A percentile compares a stretch with the other conserved stretches of the same genome.
Conservation (phyloP, 139 green algal species). For the Tetradesmus obliquus region DNA sequence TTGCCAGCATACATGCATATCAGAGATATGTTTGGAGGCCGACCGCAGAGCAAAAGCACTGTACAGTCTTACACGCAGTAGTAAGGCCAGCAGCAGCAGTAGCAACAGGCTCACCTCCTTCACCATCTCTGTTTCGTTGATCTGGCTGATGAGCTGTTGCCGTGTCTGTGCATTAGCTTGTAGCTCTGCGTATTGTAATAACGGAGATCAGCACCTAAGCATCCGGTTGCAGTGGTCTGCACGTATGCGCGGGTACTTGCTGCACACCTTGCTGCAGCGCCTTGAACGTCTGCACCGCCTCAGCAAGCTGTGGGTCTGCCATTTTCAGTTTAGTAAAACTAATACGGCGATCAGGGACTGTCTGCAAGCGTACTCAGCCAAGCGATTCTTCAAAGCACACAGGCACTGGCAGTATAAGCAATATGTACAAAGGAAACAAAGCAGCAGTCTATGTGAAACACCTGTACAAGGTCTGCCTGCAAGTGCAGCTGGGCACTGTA, state of each 20-base stretch:
- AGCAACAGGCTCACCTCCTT: slow-evolving; percentile 59
- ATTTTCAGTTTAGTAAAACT: neutral
- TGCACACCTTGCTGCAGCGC: slow-evolving; percentile 43
- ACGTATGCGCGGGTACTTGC: neutral
- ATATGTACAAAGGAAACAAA: neutral
- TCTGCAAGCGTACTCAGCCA: neutral
- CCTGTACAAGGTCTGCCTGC: neutral
- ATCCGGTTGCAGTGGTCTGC: neutral
- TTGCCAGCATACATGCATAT: neutral
- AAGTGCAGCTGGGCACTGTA: too few relatives aligned
- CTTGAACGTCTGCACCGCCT: slow-evolving; percentile 31
- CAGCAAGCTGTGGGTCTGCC: neutral
- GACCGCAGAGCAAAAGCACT: too few relatives aligned
- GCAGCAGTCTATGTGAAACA: too few relatives aligned
- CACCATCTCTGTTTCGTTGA: slow-evolving; percentile 82
- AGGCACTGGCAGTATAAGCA: neutral
- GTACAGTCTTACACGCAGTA: neutral
- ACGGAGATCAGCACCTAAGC: neutral
- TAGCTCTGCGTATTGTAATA: slow-evolving; percentile 55
- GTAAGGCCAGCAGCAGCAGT: neutral
- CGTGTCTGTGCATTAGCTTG: slow-evolving; percentile 58
- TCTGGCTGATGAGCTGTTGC: slow-evolving; percentile 71
- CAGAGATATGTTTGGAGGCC: too few relatives aligned
- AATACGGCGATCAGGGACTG: neutral
- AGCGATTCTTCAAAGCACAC: neutral